Percentiles rank a stretch among this genome's conserved stretches.
These are phyloP conservation scores for Zancudomyces culisetae DNA, from an alignment of 371 early-diverging fungal species.

Conservation along the genomic window DNA sequence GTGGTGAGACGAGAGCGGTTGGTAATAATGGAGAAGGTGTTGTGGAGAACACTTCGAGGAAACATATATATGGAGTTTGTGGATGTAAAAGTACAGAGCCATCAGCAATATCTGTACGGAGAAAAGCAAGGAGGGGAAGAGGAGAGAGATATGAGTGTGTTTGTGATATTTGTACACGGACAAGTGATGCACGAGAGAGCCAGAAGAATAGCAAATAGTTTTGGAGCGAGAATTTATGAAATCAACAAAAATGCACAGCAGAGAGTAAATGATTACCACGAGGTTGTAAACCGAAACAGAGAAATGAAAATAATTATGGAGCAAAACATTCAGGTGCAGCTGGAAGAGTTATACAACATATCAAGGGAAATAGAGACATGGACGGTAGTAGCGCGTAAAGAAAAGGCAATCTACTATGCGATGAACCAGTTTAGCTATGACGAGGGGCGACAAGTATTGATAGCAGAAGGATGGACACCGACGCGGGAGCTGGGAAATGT, in stretches of 20 bases:
- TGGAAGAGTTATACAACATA: conserved; percentile 60
- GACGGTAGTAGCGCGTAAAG: conserved; percentile 81
- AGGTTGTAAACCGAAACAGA: conserved; percentile 33
- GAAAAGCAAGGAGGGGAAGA: conserved; percentile 69
- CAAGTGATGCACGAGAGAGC: conserved; percentile 72
- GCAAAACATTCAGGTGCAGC: conserved; percentile 55
- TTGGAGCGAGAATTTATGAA: conserved; percentile 86
- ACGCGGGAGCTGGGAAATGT: conserved; percentile 55
- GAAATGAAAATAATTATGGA: conserved; percentile 11
- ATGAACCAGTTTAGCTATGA: conserved; percentile 92
- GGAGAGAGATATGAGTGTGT: conserved; percentile 77
- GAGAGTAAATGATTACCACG: conserved; percentile 57
- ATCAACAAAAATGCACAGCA: conserved; percentile 66
- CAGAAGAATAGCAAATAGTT: conserved; percentile 77
- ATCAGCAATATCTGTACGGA: no score
- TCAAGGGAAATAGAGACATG: conserved; percentile 68
- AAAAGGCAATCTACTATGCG: conserved; percentile 91
- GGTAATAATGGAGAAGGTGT: conserved; percentile 80
- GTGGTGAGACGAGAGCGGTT: conserved; percentile 68
- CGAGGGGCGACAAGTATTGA: conserved; percentile 72
- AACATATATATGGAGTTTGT: conserved; percentile 91
- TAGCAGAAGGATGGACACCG: conserved; percentile 97
- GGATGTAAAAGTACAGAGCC: conserved; percentile 69
- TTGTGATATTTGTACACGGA: conserved; percentile 94
- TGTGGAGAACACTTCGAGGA: conserved; percentile 93